Base-by-base conservation (phyloP, 2,329 filamentous ascomycete genomes). In the Pseudogymnoascus sp. region DNA sequence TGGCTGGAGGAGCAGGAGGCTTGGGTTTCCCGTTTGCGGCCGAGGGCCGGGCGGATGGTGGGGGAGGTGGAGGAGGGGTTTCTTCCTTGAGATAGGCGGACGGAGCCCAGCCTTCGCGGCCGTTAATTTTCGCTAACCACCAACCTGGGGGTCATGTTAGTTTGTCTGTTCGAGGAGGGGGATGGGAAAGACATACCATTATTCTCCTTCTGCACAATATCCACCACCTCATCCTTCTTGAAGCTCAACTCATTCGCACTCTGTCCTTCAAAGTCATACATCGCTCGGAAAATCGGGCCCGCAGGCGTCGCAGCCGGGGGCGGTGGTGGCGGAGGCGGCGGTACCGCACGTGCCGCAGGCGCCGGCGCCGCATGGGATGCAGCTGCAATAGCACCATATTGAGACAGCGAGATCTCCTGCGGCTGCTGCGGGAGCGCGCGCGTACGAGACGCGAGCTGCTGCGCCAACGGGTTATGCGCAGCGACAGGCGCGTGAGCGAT, bases 21-120 rank as follows among this genome's bases (percentile, higher is more conserved):
- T 69, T 70, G 3, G 72, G 73, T 61, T 74, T 74, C 49, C 78
- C 76, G 66, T 79, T 77, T 46, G 64, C 53, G 59, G 76, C 75
- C 65, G 75, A 75, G 37, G 67, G 62, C 63, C 78, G 78, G 43
- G 76, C 75, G 3, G 75, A 75, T 2, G 87, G 82, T 1, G 88
- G 85, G 1, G 89, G 85, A 8, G 88, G 87, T 12, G 90, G 87
- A 5, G 85, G 82, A 6, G 84, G 78, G 23, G 82, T 83, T 73
- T 89, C 84, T 76, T 97, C 93, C 76, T 97, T 89, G 7, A 99
- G 88, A 72, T 99, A 99, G 18, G 93, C 91, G 18, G 93, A 90
- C 0, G 95, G 95, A 2, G 95, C 86, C 95, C 95, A 99, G 61
- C 92, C 95, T 76, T 95, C 91, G n/a, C 85, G 84, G 3, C 69